Conservation (phyloP, 352 stramenopile species). For the Globisporangium solare region DNA sequence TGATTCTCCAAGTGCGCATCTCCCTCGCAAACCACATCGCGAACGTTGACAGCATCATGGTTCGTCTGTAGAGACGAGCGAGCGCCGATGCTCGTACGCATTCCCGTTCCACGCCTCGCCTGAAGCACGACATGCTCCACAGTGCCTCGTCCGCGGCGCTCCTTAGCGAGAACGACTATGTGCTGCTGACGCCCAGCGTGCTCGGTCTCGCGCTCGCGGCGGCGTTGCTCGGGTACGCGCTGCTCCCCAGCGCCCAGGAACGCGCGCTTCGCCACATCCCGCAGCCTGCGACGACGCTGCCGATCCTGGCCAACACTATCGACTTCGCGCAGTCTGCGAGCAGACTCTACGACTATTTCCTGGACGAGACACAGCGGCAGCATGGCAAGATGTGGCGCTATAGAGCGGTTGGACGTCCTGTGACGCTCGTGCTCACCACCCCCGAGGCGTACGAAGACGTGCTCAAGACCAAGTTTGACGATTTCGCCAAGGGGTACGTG, state of each 20-base stretch:
- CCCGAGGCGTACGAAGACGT: constrained; percentile 26
- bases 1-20: no score
- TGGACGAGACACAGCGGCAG: constrained; percentile 24
- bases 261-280: constrained; percentile 4
- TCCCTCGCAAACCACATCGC: no score
- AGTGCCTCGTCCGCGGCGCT: no score
- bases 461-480: constrained; percentile 42
- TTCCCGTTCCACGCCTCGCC: no score
- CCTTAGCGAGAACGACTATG: no score
- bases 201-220: not conserved
- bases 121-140: no score
- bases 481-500: constrained; percentile 43
- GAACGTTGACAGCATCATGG: no score
- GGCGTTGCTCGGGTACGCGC: not conserved
- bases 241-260: constrained; percentile 1
- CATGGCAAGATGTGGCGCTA: constrained; percentile 14
- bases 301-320: constrained; percentile 30
- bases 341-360: constrained; percentile 31
- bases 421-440: constrained; percentile 23
- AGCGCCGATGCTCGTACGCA: no score
- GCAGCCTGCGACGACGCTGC: constrained; percentile 20
- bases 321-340: constrained; percentile 26
- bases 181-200: not conserved
- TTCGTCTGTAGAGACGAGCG: no score
- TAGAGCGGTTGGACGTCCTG: constrained; percentile 6